Conservation (phyloP, 306 rosid genomes). For the Quercus ilex region DNA sequence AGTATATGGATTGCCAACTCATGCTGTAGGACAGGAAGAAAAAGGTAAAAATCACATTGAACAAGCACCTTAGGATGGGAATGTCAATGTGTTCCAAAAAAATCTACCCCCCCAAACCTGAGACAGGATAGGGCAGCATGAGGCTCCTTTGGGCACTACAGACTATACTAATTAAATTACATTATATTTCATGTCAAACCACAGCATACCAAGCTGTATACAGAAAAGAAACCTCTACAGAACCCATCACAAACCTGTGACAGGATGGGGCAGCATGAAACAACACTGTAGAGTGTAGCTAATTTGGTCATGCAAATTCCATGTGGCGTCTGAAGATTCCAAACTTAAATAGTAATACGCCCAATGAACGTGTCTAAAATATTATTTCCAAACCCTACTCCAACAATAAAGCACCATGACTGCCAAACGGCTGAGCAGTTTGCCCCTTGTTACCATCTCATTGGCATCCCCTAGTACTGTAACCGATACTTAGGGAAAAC, state of each 20-base stretch:
- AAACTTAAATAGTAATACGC: background rate
- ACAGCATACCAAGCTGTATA: background rate
- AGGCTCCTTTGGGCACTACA: background rate
- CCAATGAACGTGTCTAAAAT: background rate
- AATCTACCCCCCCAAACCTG: background rate
- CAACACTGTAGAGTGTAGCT: background rate
- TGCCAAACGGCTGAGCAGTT: background rate
- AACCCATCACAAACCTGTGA: background rate
- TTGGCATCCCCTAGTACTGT: conserved; percentile 1
- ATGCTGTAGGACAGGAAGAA: background rate
- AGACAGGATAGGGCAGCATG: background rate
- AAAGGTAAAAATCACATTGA: background rate
- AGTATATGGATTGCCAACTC: background rate
- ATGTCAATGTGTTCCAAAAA: background rate
- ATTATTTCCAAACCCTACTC: background rate
- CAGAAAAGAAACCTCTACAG: conserved; percentile 1
- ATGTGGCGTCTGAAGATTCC: background rate
- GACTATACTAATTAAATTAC: background rate
- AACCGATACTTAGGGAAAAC: background rate
- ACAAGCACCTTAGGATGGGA: background rate
- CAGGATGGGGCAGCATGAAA: background rate
- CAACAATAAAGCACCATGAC: background rate
- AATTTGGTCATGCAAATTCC: background rate
- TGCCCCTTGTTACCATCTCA: conserved; percentile 10
- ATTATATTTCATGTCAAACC: background rate